A percentile compares a stretch with the other conserved stretches of the same genome.
These are phyloP conservation scores for Wickerhamiella occidentalis DNA, from an alignment of 805 yeast genomes.

Conservation along the genomic window DNA sequence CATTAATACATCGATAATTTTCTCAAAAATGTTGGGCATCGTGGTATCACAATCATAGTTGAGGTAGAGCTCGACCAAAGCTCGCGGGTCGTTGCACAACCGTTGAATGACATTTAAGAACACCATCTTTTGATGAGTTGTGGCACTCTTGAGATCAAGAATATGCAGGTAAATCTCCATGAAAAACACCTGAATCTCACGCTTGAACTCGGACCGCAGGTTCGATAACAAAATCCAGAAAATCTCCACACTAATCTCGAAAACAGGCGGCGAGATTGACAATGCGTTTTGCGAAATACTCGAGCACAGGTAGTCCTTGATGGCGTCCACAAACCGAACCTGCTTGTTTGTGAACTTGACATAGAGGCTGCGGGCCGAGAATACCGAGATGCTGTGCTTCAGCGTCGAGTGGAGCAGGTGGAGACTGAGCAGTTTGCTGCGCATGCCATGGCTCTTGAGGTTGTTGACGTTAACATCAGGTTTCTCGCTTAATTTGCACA, in stretches of 20 bases:
- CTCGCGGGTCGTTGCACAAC: constrained; percentile 76
- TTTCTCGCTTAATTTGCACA: constrained; percentile 86
- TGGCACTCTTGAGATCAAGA: constrained; percentile 80
- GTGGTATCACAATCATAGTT: constrained; percentile 87
- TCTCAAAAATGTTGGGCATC: constrained; percentile 70
- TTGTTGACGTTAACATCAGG: constrained; percentile 56
- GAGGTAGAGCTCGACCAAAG: constrained; percentile 81
- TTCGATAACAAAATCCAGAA: constrained; percentile 82
- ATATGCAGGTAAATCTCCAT: constrained; percentile 91
- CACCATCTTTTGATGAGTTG: constrained; percentile 85
- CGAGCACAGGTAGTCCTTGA: constrained; percentile 72
- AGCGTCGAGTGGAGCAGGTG: constrained; percentile 79
- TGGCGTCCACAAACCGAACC: constrained; percentile 59
- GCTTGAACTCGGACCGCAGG: constrained; percentile 75
- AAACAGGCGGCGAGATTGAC: constrained; percentile 79
- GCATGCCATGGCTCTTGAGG: constrained; percentile 74
- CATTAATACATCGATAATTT: constrained; percentile 65
- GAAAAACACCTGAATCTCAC: constrained; percentile 87
- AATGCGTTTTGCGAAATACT: constrained; percentile 86
- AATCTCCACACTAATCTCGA: constrained; percentile 81
- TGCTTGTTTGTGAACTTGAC: constrained; percentile 26
- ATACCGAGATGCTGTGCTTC: constrained; percentile 72
- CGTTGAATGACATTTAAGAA: constrained; percentile 69
- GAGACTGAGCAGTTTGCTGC: constrained; percentile 80
- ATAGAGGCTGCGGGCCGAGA: constrained; percentile 35